These are phyloP conservation scores for Pseudonectria buxi DNA, from an alignment of 2,329 filamentous ascomycete genomes.

Conservation along the genomic window DNA sequence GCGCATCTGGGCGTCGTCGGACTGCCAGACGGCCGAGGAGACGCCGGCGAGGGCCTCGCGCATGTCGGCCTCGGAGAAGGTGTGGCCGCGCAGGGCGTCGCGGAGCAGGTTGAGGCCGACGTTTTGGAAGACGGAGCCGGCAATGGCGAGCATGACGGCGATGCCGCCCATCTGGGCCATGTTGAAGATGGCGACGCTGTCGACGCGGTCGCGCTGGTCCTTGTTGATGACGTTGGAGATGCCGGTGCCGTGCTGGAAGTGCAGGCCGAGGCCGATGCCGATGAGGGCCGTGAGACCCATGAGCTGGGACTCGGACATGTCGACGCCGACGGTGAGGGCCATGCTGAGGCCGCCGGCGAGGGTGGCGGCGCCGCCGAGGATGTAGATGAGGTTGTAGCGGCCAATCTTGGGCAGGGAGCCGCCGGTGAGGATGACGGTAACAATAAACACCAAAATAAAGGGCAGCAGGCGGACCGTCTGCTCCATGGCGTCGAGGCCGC, in stretches of 20 bases:
- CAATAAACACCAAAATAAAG: slow-evolving; percentile 33
- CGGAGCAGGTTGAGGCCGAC: slow-evolving; percentile 5
- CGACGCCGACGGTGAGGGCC: slow-evolving; percentile 16
- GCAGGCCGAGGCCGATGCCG: slow-evolving; percentile 25
- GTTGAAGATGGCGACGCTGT: slow-evolving; percentile 27
- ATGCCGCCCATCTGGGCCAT: slow-evolving; percentile 14
- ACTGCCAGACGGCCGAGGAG: slow-evolving; percentile 6
- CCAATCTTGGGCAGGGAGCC: slow-evolving; percentile 30
- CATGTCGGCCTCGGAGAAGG: slow-evolving; percentile 4
- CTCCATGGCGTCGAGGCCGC: slow-evolving; percentile 33
- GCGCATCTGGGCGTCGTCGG: slow-evolving; percentile 1
- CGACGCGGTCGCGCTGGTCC: slow-evolving; percentile 18
- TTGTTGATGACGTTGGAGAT: slow-evolving; percentile 24
- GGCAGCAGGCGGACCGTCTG: slow-evolving; percentile 37
- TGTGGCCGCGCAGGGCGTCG: slow-evolving; percentile 4
- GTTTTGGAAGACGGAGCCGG: slow-evolving; percentile 7
- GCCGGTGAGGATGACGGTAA: slow-evolving; percentile 30
- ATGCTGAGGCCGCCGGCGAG: slow-evolving; percentile 21
- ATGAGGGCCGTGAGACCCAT: slow-evolving; percentile 26
- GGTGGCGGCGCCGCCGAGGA: slow-evolving; percentile 20
- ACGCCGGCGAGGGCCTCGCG: slow-evolving; percentile 8
- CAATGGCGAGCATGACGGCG: slow-evolving; percentile 1
- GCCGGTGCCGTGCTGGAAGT: slow-evolving; percentile 25
- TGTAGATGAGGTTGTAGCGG: slow-evolving; percentile 30
- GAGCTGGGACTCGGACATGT: slow-evolving; percentile 19